These are phyloP conservation scores for Alternaria novae-zelandiae DNA, from an alignment of 2,329 filamentous ascomycete species.

Conservation along the genomic window DNA sequence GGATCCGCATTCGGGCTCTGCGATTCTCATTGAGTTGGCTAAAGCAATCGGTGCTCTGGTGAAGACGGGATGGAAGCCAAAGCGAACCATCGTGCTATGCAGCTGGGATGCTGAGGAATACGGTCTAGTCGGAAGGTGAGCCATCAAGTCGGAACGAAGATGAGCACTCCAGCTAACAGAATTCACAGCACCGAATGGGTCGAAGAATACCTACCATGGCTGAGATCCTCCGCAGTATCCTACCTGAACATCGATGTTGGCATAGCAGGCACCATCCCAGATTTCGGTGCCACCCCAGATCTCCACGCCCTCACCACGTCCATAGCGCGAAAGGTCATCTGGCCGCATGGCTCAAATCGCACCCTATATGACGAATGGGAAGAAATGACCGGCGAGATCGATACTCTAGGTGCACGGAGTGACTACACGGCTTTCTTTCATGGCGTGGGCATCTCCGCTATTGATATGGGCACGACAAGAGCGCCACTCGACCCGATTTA, in stretches of 20 bases:
- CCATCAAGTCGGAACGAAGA: not conserved
- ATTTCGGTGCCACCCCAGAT: conserved; percentile 48
- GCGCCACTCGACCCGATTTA: conserved; percentile 51
- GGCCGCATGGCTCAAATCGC: conserved; percentile 46
- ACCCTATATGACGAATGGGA: conserved; percentile 55
- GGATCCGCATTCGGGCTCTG: conserved; percentile 59
- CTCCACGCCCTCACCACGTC: conserved; percentile 45
- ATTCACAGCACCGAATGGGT: conserved; percentile 53
- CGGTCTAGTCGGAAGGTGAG: conserved; percentile 35
- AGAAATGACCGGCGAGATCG: conserved; percentile 43
- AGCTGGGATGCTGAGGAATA: conserved; percentile 54
- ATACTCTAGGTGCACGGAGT: conserved; percentile 52
- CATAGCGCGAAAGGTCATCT: conserved; percentile 49
- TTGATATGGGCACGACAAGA: conserved; percentile 51
- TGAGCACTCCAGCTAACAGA: conserved; percentile 7
- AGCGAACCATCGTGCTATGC: conserved; percentile 39
- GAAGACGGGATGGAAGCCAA: conserved; percentile 58
- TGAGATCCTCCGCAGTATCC: conserved; percentile 50
- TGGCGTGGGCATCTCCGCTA: conserved; percentile 45
- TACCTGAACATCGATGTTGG: conserved; percentile 60
- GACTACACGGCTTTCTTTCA: conserved; percentile 57
- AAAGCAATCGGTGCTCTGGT: conserved; percentile 57
- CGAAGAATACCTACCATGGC: conserved; percentile 57
- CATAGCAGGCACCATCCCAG: conserved; percentile 51
- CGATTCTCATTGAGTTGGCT: conserved; percentile 57